A percentile compares a stretch with the other conserved stretches of the same genome.
phyloP scores from a whole-genome alignment of 2,329 filamentous ascomycete genomes.

The Arachnomyces sp. region DNA sequence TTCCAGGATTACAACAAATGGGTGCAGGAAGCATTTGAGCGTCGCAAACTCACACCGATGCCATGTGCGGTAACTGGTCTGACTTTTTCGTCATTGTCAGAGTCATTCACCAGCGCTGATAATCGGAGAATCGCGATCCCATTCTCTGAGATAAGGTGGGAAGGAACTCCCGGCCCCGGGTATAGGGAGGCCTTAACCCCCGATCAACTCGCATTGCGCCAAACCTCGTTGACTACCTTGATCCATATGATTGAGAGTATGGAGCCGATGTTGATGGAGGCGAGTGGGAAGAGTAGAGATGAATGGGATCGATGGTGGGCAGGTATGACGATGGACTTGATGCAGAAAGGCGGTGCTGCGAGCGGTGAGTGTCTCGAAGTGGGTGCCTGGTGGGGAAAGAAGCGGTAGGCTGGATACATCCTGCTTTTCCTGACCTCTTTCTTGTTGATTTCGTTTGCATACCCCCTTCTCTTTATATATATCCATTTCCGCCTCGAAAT shows the following conservation, averaged over 20 bases:
- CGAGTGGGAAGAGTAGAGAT: slow-evolving; percentile 76
- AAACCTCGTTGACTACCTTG: slow-evolving; percentile 71
- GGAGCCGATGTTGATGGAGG: slow-evolving; percentile 72
- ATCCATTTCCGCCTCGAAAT: slow-evolving; percentile 8
- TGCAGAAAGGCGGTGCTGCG: slow-evolving; percentile 67
- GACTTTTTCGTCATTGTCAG: slow-evolving; percentile 72
- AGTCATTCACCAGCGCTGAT: slow-evolving; percentile 59
- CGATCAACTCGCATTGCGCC: slow-evolving; percentile 64
- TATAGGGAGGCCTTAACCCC: slow-evolving; percentile 48
- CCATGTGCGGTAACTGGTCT: slow-evolving; percentile 72
- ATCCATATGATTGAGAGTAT: slow-evolving; percentile 78
- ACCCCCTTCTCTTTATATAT: neutral
- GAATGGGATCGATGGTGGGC: slow-evolving; percentile 89
- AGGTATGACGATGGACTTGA: slow-evolving; percentile 75
- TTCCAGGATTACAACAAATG: slow-evolving; percentile 76
- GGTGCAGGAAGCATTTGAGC: slow-evolving; percentile 67
- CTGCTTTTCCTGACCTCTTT: too few relatives aligned
- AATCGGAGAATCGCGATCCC: slow-evolving; percentile 78
- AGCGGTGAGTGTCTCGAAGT: slow-evolving; percentile 76
- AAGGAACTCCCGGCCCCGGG: slow-evolving; percentile 36
- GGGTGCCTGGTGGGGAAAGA: slow-evolving; percentile 57
- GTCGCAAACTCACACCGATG: slow-evolving; percentile 59
- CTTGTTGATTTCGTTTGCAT: neutral
- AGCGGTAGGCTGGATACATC: slow-evolving; percentile 29
- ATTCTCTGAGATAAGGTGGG: slow-evolving; percentile 76